These are phyloP conservation scores for Pleurotus ostreatus DNA, from an alignment of 768 basidiomycete genomes.

Conservation along the genomic window DNA sequence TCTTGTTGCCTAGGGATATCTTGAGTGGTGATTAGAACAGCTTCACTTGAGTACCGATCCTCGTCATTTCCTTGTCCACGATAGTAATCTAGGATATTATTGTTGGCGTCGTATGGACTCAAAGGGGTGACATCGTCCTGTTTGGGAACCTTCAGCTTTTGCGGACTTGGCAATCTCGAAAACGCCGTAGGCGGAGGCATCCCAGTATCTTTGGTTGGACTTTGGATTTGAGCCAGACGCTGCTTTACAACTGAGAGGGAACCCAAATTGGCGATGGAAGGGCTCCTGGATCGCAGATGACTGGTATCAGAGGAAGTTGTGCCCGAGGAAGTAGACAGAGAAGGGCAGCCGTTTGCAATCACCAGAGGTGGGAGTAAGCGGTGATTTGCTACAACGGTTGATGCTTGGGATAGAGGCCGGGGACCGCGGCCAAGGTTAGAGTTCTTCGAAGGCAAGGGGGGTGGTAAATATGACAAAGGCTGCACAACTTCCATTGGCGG, in stretches of 20 bases:
- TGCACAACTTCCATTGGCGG: too few species aligned
- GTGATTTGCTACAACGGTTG: neutral
- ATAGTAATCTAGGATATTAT: neutral
- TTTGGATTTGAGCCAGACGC: slow-evolving; percentile 53
- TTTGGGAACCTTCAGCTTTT: neutral
- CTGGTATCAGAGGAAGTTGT: slow-evolving; percentile 16
- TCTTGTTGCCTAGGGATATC: neutral
- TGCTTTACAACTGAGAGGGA: slow-evolving; percentile 62
- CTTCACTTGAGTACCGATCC: neutral
- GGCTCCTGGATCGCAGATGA: slow-evolving; percentile 33
- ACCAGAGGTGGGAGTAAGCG: slow-evolving; percentile 2
- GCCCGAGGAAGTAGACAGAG: neutral
- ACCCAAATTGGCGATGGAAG: slow-evolving; percentile 60
- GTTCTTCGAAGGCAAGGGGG: too few species aligned
- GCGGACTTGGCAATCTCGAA: neutral
- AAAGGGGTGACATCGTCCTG: neutral
- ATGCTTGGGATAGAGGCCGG: slow-evolving; percentile 13
- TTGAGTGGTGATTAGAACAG: too few species aligned
- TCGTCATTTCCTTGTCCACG: neutral
- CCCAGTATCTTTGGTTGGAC: slow-evolving; percentile 5
- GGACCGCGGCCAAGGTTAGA: slow-evolving; percentile 3
- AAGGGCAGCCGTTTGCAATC: neutral
- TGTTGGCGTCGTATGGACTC: neutral
- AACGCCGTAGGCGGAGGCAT: neutral
- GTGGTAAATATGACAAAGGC: too few species aligned